These are phyloP conservation scores for Zasmidium citrigriseum DNA, from an alignment of 2,329 filamentous ascomycete species.

Conservation along the genomic window DNA sequence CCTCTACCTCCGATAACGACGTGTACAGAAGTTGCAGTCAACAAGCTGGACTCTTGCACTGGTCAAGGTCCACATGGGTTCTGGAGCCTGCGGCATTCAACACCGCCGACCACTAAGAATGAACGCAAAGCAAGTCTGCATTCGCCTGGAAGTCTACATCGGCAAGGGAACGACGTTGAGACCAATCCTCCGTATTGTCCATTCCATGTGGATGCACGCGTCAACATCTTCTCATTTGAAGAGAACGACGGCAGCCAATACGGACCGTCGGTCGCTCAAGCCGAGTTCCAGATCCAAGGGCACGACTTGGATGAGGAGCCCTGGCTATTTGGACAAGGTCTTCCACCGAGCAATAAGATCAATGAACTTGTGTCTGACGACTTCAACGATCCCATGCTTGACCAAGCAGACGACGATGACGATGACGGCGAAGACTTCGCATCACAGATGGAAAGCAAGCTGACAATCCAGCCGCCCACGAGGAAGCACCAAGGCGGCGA, in stretches of 20 bases:
- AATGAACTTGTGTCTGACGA: slow-evolving; percentile 27
- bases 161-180: slow-evolving; percentile 52
- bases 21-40: slow-evolving; percentile 7
- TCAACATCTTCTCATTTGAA: slow-evolving; percentile 71
- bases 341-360: slow-evolving; percentile 30
- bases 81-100: slow-evolving; percentile 40
- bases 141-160: background rate
- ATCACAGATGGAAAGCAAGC: slow-evolving; percentile 27
- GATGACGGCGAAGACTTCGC: slow-evolving; percentile 23
- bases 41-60: slow-evolving; percentile 23
- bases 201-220: slow-evolving; percentile 87
- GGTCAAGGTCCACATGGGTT: slow-evolving; percentile 37
- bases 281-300: slow-evolving; percentile 23
- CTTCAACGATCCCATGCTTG: slow-evolving; percentile 4
- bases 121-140: slow-evolving; percentile 1
- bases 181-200: slow-evolving; percentile 94
- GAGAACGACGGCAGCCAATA: slow-evolving; percentile 23
- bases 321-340: slow-evolving; percentile 34
- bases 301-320: slow-evolving; percentile 25
- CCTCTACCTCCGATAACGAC: slow-evolving; percentile 26
- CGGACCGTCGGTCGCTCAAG: slow-evolving; percentile 5
- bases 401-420: slow-evolving; percentile 10
- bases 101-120: slow-evolving; percentile 5
- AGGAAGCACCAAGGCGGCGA: slow-evolving; percentile 13
- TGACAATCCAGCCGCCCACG: slow-evolving; percentile 23